phyloP scores from a whole-genome alignment of 352 stramenopile species.

The Phytophthora sansomeana region DNA sequence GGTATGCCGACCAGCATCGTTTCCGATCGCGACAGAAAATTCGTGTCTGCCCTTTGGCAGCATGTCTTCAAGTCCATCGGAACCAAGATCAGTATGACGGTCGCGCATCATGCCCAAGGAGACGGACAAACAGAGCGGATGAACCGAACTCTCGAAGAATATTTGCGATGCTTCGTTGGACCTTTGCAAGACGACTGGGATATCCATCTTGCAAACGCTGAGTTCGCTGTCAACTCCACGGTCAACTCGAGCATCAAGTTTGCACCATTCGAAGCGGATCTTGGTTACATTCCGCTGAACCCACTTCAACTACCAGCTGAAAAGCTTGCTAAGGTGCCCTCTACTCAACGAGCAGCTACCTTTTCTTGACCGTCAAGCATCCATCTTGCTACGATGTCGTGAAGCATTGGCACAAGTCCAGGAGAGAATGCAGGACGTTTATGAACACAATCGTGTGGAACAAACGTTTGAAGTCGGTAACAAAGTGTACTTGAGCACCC shows the following conservation, averaged over 20 bases:
- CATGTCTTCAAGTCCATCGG: no score
- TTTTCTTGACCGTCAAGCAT: conserved; percentile 5
- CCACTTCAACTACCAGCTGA: background rate
- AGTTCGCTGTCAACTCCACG: conserved; percentile 2
- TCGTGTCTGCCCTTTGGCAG: no score
- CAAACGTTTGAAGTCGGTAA: conserved; percentile 18
- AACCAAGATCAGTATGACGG: no score
- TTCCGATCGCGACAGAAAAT: no score
- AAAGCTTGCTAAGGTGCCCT: background rate
- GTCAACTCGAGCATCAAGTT: conserved; percentile 12
- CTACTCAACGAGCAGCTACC: background rate
- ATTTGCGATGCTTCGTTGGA: conserved; percentile 18
- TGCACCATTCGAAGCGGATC: conserved; percentile 8
- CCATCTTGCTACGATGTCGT: conserved; percentile 13
- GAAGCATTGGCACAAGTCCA: conserved; percentile 13
- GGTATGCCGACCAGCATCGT: no score
- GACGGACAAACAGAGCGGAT: no score
- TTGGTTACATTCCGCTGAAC: conserved; percentile 7
- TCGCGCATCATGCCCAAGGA: no score
- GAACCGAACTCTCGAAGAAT: no score
- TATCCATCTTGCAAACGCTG: conserved; percentile 1
- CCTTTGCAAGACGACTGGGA: conserved; percentile 31
- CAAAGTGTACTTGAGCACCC: conserved; percentile 23
- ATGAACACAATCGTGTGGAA: conserved; percentile 18
- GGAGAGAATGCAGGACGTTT: conserved; percentile 22